These are phyloP conservation scores for Geotrichum fermentans DNA, from an alignment of 1,139 yeast species.

Conservation along the genomic window DNA sequence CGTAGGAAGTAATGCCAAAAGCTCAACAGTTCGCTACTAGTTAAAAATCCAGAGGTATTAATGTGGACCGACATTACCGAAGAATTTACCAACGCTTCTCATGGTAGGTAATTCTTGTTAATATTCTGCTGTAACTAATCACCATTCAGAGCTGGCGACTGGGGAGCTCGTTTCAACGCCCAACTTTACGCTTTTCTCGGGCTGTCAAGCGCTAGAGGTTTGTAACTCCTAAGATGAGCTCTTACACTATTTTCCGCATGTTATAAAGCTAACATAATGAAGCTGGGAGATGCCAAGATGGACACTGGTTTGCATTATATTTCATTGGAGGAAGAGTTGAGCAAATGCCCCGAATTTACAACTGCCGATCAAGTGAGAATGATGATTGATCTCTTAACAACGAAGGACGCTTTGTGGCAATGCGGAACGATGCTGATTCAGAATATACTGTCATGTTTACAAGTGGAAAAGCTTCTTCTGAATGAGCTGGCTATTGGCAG, in stretches of 20 bases:
- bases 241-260: not conserved
- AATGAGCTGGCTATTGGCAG: constrained; percentile 18
- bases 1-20: too few species aligned
- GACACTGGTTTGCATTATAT: constrained; percentile 39
- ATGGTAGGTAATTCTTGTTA: constrained; percentile 9
- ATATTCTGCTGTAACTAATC: not conserved
- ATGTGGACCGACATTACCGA: constrained; percentile 28
- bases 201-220: constrained; percentile 39
- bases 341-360: constrained; percentile 26
- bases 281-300: constrained; percentile 38
- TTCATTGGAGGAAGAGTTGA: constrained; percentile 30
- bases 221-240: constrained; percentile 3
- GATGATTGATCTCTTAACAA: constrained; percentile 34
- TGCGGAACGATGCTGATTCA: constrained; percentile 38
- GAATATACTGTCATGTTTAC: constrained; percentile 36
- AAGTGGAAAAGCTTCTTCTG: constrained; percentile 34
- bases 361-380: constrained; percentile 25
- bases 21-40: not conserved
- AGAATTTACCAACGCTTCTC: constrained; percentile 24
- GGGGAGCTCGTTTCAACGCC: constrained; percentile 34
- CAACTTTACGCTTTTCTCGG: constrained; percentile 32
- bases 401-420: constrained; percentile 40
- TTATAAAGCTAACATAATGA: not conserved
- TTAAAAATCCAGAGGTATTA: not conserved
- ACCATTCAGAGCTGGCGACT: constrained; percentile 26